phyloP scores from a whole-genome alignment of 352 stramenopile genomes.

The Halophytophthora batemanensis region DNA sequence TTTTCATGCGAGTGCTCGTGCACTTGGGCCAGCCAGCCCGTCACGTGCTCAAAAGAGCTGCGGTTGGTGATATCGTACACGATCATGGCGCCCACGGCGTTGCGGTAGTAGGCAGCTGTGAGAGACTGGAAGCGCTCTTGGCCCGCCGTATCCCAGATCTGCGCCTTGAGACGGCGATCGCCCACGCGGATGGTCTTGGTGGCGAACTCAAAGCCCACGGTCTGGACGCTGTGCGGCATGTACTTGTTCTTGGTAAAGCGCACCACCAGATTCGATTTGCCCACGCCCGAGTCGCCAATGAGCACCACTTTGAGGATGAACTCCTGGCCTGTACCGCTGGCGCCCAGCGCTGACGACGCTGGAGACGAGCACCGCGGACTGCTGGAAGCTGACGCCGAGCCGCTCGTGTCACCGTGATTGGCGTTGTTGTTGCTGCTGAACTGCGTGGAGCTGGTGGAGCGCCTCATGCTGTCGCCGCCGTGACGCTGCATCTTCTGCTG shows the following conservation, averaged over 20 bases:
- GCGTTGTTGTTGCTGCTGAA: slow-evolving; percentile 9
- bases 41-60: slow-evolving; percentile 79
- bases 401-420: slow-evolving; percentile 18
- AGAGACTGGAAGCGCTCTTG: slow-evolving; percentile 91
- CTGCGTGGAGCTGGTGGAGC: slow-evolving; percentile 36
- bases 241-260: slow-evolving; percentile 90
- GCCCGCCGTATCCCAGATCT: slow-evolving; percentile 88
- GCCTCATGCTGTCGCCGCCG: slow-evolving; percentile 28
- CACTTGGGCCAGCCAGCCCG: slow-evolving; percentile 73
- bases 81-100: slow-evolving; percentile 88
- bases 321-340: slow-evolving; percentile 25
- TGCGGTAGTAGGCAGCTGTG: slow-evolving; percentile 90
- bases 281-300: slow-evolving; percentile 85
- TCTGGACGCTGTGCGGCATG: slow-evolving; percentile 70
- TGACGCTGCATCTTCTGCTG: slow-evolving; percentile 42
- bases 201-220: slow-evolving; percentile 87
- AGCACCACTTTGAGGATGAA: slow-evolving; percentile 87
- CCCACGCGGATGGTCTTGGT: slow-evolving; percentile 85
- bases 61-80: slow-evolving; percentile 92
- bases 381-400: slow-evolving; percentile 36
- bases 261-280: slow-evolving; percentile 87
- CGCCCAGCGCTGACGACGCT: slow-evolving; percentile 16
- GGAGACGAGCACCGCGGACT: slow-evolving; percentile 49
- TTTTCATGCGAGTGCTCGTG: slow-evolving; percentile 83
- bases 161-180: slow-evolving; percentile 80